Evolutionary conservation across 495 filamentous ascomycete genomes (phyloP).

Genomic region (Aspergillus diversus): DNA sequence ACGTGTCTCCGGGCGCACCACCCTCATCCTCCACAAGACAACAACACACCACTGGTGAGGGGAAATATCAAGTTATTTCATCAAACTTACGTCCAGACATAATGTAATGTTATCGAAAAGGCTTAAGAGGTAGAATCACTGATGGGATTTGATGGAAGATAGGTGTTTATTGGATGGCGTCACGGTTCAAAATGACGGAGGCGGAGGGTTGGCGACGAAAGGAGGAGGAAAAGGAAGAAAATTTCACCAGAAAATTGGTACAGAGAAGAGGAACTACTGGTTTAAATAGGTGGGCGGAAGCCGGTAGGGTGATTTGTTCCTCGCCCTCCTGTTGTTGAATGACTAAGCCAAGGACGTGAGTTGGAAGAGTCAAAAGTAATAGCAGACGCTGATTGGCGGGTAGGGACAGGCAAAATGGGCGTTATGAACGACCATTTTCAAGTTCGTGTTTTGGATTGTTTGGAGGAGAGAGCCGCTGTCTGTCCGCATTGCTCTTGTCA

Average conservation of each 20-base stretch:
- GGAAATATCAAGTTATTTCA: constrained; percentile 4
- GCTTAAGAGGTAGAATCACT: constrained; percentile 24
- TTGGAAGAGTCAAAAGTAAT: constrained; percentile 30
- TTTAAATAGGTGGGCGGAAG: constrained; percentile 43
- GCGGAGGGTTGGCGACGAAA: constrained; percentile 22
- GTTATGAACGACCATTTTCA: constrained; percentile 51
- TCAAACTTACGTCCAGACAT: constrained; percentile 96
- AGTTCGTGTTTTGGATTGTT: constrained; percentile 33
- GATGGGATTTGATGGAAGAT: constrained; percentile 37
- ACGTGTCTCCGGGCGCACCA: constrained; percentile 23
- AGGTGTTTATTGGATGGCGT: constrained; percentile 17
- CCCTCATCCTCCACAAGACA: constrained; percentile 8
- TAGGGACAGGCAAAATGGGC: constrained; percentile 39
- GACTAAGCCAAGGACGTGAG: constrained; percentile 31
- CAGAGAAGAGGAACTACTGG: constrained; percentile 26
- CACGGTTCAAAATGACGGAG: constrained; percentile 26
- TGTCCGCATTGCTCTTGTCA: not conserved
- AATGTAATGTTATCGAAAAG: constrained; percentile 44
- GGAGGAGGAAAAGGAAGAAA: constrained; percentile 28
- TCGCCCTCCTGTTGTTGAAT: constrained; percentile 28
- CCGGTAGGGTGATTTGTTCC: constrained; percentile 28
- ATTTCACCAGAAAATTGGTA: not conserved
- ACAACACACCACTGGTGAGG: constrained; percentile 11
- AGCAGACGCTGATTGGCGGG: constrained; percentile 47
- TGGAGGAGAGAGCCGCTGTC: not conserved